Evolutionary conservation across 139 green algal genomes (phyloP), one percentile per base, ranked within the genome.

Genomic region (Nannochloris sp.): DNA sequence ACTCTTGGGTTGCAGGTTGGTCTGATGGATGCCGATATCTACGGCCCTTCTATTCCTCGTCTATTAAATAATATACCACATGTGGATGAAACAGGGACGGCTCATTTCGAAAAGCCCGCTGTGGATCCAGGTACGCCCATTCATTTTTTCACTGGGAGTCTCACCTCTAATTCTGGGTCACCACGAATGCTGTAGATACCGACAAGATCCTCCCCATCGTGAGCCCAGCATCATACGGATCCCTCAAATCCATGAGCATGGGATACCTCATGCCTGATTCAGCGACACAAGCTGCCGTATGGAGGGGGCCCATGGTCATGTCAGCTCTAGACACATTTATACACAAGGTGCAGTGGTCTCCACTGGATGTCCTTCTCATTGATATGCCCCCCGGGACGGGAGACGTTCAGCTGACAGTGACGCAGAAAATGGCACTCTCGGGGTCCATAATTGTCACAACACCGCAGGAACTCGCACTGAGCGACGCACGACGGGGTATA

Each of bases 331-430:
- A 95, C 43, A 84, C 85, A 45, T 84, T 97, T 50, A 74, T 92
- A 28, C 67, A 71, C 17, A 85, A 87, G 12, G 87, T 85, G 6
- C 70, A 64, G 3, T 97, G 91, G 91, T 83, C 76, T 6, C 36
- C 56, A 25, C 73, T 96, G 33, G 86, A 97, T 56, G 80, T 95
- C 10, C 65, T 97, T 55, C 65, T 97, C 16, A 80, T 97, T 13
- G 91, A 97, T 76, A 94, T 96, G 88, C 91, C 91, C 0, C 91
- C 91, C 23, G 91, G 90, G 8, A 90, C 86, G 12, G 85, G 85
- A 44, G 63, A 73, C 20, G 56, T 63, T 2, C 31, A 95, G 75
- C 82, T 93, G 56, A 91, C 79, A 67, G 75, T 95, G 37, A 72
- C 65, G 5, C 88, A 95, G 78, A 77, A 84, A 28, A 70, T 90